Evolutionary conservation across 1,284 basidiomycete genomes (phyloP).

Genomic region (Pascua guehoae): DNA sequence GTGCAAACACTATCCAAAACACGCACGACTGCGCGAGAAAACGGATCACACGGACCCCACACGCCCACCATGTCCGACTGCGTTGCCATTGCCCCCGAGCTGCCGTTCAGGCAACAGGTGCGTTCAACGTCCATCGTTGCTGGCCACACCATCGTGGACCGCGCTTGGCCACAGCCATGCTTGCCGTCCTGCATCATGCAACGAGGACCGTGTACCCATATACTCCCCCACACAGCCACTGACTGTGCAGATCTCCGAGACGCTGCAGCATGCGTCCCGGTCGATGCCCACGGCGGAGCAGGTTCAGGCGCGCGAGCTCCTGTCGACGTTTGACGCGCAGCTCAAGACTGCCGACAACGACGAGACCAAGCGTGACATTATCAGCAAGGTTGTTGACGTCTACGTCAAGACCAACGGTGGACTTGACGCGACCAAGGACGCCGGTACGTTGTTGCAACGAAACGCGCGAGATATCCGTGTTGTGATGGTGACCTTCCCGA

Average conservation of each 20-base stretch:
- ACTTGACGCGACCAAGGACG: constrained; percentile 41
- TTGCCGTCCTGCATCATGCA: no score
- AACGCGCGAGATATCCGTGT: not conserved
- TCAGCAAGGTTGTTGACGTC: constrained; percentile 36
- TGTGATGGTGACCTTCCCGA: not conserved
- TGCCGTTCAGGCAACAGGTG: constrained; percentile 83
- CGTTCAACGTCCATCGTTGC: constrained; percentile 1
- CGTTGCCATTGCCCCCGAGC: constrained; percentile 79
- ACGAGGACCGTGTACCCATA: no score
- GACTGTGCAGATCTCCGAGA: constrained; percentile 14
- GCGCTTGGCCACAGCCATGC: no score
- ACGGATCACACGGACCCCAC: constrained; percentile 7
- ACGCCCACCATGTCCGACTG: constrained; percentile 61
- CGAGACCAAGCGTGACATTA: constrained; percentile 48
- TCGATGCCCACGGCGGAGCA: constrained; percentile 61
- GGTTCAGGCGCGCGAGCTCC: constrained; percentile 61
- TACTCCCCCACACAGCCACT: no score
- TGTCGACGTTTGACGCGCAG: constrained; percentile 60
- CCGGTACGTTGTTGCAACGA: constrained; percentile 26
- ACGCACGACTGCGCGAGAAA: constrained; percentile 3
- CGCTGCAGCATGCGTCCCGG: constrained; percentile 63
- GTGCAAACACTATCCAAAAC: not conserved
- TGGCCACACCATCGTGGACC: no score
- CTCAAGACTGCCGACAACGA: constrained; percentile 60
- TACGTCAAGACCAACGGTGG: constrained; percentile 41